Evolutionary conservation across 345 rosid species (phyloP).

Genomic region (Gossypium rotundifolium): DNA sequence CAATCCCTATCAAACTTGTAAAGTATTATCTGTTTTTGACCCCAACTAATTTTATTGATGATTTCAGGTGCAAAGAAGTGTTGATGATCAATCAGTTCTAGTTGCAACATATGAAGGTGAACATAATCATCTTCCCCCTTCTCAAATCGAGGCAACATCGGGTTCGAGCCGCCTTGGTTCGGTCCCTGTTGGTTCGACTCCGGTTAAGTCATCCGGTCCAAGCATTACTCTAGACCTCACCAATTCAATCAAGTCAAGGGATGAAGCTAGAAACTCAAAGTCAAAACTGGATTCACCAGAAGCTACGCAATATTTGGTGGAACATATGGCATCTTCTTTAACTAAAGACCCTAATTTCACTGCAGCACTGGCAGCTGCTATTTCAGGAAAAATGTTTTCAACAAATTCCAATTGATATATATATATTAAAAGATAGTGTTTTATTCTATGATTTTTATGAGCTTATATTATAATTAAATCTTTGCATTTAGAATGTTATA

Average conservation of each 20-base stretch:
- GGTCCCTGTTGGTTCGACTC: constrained; percentile 38
- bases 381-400: constrained; percentile 65
- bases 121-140: constrained; percentile 83
- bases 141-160: constrained; percentile 51
- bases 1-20: too few relatives aligned
- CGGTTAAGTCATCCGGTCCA: constrained; percentile 31
- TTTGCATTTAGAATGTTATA: neutral
- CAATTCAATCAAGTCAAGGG: constrained; percentile 31
- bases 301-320: constrained; percentile 62
- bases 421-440: neutral
- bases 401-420: constrained; percentile 30
- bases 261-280: constrained; percentile 19
- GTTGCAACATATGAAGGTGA: constrained; percentile 98
- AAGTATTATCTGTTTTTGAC: too few relatives aligned
- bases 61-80: constrained; percentile 85
- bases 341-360: constrained; percentile 95
- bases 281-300: constrained; percentile 50
- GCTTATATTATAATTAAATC: neutral
- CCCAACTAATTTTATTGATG: neutral
- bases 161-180: constrained; percentile 44
- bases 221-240: constrained; percentile 52
- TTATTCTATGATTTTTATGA: neutral
- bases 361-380: constrained; percentile 90
- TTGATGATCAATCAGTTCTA: constrained; percentile 73
- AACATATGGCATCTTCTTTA: constrained; percentile 89